Conservation (phyloP, 2,329 filamentous ascomycete genomes). For the Penicillium sp. region DNA sequence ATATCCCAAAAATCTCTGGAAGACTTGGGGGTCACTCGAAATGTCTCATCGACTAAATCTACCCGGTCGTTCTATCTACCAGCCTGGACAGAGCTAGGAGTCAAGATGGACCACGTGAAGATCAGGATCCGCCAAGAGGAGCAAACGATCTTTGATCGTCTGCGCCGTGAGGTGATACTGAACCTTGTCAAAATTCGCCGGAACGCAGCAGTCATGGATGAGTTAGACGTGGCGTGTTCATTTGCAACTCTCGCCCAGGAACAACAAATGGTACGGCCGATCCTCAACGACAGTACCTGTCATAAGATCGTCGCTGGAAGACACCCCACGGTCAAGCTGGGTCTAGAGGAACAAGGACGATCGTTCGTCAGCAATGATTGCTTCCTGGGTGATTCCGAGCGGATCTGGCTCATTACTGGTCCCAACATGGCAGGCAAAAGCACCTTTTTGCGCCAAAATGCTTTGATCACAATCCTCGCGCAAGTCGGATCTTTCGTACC, state of each 20-base stretch:
- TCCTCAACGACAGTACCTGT: conserved; percentile 61
- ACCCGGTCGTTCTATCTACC: conserved; percentile 81
- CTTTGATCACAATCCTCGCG: conserved; percentile 87
- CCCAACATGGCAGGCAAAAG: conserved; percentile 99
- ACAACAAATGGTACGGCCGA: conserved; percentile 69
- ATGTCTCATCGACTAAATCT: conserved; percentile 74
- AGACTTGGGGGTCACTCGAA: conserved; percentile 47
- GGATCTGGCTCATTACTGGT: conserved; percentile 65
- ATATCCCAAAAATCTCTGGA: conserved; percentile 53
- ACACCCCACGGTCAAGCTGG: conserved; percentile 87
- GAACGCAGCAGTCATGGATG: conserved; percentile 88
- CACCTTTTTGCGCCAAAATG: conserved; percentile 93
- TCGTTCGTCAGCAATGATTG: conserved; percentile 85
- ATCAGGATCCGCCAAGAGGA: conserved; percentile 80
- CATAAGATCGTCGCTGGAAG: conserved; percentile 82
- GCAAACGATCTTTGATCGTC: conserved; percentile 68
- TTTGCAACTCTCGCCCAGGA: conserved; percentile 78
- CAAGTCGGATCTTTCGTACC: conserved; percentile 93
- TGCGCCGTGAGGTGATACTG: conserved; percentile 72
- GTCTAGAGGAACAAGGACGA: conserved; percentile 73
- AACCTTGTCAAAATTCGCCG: conserved; percentile 83
- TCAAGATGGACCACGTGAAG: conserved; percentile 72
- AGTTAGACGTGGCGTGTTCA: conserved; percentile 84
- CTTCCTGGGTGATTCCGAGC: conserved; percentile 72
- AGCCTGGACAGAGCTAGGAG: conserved; percentile 80